Evolutionary conservation across 2,329 filamentous ascomycete genomes (phyloP).

Genomic region (Gyromitra esculenta): DNA sequence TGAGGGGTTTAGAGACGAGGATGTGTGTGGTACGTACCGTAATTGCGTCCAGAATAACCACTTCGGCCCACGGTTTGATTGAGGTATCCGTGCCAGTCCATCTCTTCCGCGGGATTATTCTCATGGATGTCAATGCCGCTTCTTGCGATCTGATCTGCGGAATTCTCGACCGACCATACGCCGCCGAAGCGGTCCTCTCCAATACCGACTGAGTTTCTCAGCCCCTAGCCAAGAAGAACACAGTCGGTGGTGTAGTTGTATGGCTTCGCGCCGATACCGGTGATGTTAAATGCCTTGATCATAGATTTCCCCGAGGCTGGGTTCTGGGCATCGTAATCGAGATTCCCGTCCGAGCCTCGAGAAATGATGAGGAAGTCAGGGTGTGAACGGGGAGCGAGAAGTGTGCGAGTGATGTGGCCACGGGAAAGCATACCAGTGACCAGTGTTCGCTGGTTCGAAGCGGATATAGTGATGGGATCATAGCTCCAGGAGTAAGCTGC

Average conservation of each 20-base stretch:
- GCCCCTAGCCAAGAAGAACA: conserved; percentile 71
- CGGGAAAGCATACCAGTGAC: conserved; percentile 70
- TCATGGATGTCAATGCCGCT: conserved; percentile 70
- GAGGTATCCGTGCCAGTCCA: conserved; percentile 76
- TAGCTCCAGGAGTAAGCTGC: conserved; percentile 74
- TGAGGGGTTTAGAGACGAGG: background rate
- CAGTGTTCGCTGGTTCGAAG: conserved; percentile 66
- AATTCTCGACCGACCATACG: conserved; percentile 75
- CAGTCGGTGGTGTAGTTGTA: conserved; percentile 66
- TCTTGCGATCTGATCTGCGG: conserved; percentile 71
- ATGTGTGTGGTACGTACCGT: conserved; percentile 36
- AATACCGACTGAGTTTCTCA: conserved; percentile 77
- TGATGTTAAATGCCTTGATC: conserved; percentile 71
- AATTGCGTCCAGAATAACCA: conserved; percentile 60
- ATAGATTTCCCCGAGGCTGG: conserved; percentile 71
- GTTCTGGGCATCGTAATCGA: conserved; percentile 68
- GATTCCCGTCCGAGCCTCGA: conserved; percentile 71
- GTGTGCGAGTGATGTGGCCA: conserved; percentile 73
- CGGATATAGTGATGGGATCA: conserved; percentile 65
- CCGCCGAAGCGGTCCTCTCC: conserved; percentile 68
- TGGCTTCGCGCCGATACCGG: conserved; percentile 62
- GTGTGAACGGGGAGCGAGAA: conserved; percentile 69
- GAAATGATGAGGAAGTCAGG: conserved; percentile 72
- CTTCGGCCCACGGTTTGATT: conserved; percentile 62
- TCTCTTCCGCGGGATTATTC: conserved; percentile 77